Percentiles rank a stretch among this genome's conserved stretches.
Conservation (phyloP, 2,329 filamentous ascomycete genomes). For the Neofusicoccum laricinum region DNA sequence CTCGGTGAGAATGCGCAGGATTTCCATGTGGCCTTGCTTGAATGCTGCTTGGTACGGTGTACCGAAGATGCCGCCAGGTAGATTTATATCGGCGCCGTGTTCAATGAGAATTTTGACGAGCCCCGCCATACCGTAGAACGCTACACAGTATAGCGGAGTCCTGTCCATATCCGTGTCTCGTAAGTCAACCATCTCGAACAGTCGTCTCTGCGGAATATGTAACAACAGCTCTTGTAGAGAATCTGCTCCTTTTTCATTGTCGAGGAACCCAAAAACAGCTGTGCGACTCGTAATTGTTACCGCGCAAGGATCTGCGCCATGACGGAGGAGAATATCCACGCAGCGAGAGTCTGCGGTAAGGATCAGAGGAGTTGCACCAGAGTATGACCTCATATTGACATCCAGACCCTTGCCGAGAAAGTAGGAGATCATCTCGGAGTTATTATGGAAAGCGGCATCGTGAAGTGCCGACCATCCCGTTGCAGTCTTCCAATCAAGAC, state of each 20-base stretch:
- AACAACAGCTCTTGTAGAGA: too few species aligned
- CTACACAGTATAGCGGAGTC: not conserved
- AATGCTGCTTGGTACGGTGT: not conserved
- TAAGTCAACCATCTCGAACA: not conserved
- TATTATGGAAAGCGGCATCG: not conserved
- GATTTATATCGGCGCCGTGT: not conserved
- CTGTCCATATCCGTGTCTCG: not conserved
- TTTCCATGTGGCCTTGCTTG: not conserved
- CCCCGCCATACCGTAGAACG: not conserved
- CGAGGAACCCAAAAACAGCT: too few species aligned
- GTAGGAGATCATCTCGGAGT: not conserved
- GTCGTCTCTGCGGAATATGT: not conserved
- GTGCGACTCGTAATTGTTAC: rapidly evolving
- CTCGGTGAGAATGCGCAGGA: not conserved
- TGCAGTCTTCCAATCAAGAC: not conserved
- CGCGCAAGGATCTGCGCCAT: not conserved
- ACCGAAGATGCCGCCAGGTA: not conserved
- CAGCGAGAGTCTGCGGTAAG: not conserved
- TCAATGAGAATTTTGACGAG: not conserved
- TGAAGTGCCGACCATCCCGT: not conserved
- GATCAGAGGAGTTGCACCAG: not conserved
- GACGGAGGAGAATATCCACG: not conserved
- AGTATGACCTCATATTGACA: not conserved
- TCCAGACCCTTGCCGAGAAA: not conserved
- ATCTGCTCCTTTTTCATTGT: too few species aligned